These are phyloP conservation scores for Leccinum arenicola DNA, from an alignment of 768 basidiomycete genomes.

Conservation along the genomic window DNA sequence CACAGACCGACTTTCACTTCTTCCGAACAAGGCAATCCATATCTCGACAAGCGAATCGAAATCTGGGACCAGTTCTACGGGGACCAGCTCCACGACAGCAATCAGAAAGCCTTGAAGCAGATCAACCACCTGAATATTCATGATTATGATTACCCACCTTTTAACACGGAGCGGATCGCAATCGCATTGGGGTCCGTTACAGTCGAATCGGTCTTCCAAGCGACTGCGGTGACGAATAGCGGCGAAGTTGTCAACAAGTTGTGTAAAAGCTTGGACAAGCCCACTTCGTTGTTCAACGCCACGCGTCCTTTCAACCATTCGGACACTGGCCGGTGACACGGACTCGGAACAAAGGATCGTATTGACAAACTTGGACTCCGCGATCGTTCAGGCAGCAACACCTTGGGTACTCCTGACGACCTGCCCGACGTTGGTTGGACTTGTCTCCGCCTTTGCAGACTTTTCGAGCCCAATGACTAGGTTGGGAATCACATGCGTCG, in stretches of 20 bases:
- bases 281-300: conserved; percentile 56
- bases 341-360: neutral
- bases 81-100: conserved; percentile 68
- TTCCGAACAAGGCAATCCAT: conserved; percentile 78
- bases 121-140: conserved; percentile 1
- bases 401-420: conserved; percentile 69
- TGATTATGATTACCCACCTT: conserved; percentile 50
- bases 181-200: conserved; percentile 76
- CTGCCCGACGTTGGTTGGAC: conserved; percentile 70
- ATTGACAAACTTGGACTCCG: conserved; percentile 79
- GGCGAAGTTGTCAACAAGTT: conserved; percentile 66
- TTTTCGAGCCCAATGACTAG: conserved; percentile 67
- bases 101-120: conserved; percentile 63
- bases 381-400: conserved; percentile 80
- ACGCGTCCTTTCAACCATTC: conserved; percentile 34
- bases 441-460: conserved; percentile 53
- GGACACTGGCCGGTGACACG: neutral
- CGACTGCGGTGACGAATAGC: conserved; percentile 69
- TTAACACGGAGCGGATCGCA: conserved; percentile 77
- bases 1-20: conserved; percentile 60
- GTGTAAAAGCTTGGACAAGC: conserved; percentile 55
- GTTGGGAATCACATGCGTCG: conserved; percentile 77
- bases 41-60: conserved; percentile 70
- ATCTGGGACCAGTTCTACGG: conserved; percentile 74
- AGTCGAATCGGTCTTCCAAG: conserved; percentile 66